Evolutionary conservation across 1,284 basidiomycete genomes (phyloP), one percentile per base, ranked within the genome.

Genomic region (Apiotrichum akiyoshidainum): DNA sequence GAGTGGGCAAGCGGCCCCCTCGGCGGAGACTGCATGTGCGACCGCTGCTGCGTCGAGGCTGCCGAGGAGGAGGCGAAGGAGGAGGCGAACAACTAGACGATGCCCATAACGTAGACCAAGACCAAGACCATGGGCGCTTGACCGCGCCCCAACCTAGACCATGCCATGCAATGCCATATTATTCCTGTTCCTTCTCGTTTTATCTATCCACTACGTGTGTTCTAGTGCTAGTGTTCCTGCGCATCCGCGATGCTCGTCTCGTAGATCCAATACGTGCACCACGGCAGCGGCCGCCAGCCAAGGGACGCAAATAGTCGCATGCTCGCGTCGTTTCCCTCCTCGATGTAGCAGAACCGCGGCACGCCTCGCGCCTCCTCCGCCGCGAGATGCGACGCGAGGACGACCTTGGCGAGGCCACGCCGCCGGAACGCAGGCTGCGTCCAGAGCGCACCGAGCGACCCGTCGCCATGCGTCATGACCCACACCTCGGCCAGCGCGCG

Each of bases 381-480:
- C 2, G 40, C 51, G 12, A 72, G 48, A 7, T 63, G 58, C 14
- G 60, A 51, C 0, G 55, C 44, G 2, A 68, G 60, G 11, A 72
- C 59, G 49, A 55, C 54, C 33, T 58, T 59, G 2, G 68, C 70
- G 5, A 70, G 60, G 1, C 70, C 70, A 16, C 59, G 49, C 11
- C 68, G 46, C 0, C 70, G 59, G 50, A 64, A 58, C 10, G 40
- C 49, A 1, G 67, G 60, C 21, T 61, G 37, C 14, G 65, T 66
- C 54, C 63, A 66, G 6, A 72, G 63, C 13, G 68, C 64, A 13
- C 67, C 70, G 4, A 63, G 53, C 12, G 64, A 59, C 2, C 63
- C 64, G 47, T 68, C 68, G 5, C 61, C 51, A 46, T 67, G 65
- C 1, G 65, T 67, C 31, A 69, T 33, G 17, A 72, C 59, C 62